phyloP scores from a whole-genome alignment of 2,329 filamentous ascomycete genomes.

The Colletotrichum acutatum region DNA sequence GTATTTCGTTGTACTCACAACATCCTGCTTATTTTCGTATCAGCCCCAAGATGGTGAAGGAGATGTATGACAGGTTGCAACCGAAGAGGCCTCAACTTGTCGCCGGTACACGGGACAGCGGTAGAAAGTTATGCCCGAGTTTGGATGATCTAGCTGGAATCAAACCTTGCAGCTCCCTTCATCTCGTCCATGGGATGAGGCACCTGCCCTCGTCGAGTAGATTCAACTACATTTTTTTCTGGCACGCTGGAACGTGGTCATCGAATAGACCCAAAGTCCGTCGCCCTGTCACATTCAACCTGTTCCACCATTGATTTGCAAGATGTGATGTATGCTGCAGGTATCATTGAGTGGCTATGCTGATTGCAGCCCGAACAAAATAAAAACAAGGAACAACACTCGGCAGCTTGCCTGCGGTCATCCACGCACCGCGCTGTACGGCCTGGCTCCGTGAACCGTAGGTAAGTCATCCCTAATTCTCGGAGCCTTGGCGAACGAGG shows the following conservation, averaged over 20 bases:
- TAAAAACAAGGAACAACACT: neutral
- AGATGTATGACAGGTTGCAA: neutral
- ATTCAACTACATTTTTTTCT: neutral
- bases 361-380: slow-evolving; percentile 1
- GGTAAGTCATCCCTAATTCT: neutral
- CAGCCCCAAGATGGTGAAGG: neutral
- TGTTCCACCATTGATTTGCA: neutral
- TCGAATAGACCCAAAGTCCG: neutral
- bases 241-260: neutral
- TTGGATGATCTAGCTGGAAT: neutral
- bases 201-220: neutral
- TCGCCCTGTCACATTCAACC: neutral
- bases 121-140: neutral
- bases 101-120: neutral
- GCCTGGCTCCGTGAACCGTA: neutral
- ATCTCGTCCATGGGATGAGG: neutral
- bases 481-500: slow-evolving; percentile 2
- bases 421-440: neutral
- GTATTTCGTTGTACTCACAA: too few species aligned
- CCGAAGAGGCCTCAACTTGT: neutral
- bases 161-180: neutral
- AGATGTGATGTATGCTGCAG: neutral
- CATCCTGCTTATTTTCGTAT: too few species aligned
- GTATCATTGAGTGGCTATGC: slow-evolving; percentile 32
- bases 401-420: neutral